A percentile compares a stretch with the other conserved stretches of the same genome.
phyloP scores from a whole-genome alignment of 345 rosid genomes.

The Gossypium bickii region DNA sequence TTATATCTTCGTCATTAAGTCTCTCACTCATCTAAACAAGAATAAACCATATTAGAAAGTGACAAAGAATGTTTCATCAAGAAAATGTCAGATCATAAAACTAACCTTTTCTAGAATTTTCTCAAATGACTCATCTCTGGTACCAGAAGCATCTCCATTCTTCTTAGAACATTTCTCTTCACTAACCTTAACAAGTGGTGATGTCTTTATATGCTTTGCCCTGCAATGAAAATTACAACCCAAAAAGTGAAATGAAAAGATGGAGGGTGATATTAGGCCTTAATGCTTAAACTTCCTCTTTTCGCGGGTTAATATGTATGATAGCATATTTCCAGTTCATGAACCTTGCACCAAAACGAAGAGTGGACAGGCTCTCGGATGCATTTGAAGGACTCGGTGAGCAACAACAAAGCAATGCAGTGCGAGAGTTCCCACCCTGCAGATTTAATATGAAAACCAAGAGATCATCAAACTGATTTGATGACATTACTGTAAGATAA shows the following conservation, averaged over 20 bases:
- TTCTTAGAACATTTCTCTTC: conserved; percentile 42
- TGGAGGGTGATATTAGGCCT: background rate
- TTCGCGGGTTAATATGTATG: background rate
- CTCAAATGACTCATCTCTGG: conserved; percentile 44
- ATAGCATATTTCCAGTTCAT: conserved; percentile 9
- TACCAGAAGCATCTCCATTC: conserved; percentile 25
- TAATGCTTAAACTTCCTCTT: background rate
- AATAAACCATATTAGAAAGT: conserved; percentile 10
- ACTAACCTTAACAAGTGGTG: conserved; percentile 33
- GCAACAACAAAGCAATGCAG: conserved; percentile 86
- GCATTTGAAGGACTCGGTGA: conserved; percentile 82
- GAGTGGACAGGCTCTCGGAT: conserved; percentile 77
- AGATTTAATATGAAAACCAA: conserved; percentile 18
- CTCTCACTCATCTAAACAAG: conserved; percentile 56
- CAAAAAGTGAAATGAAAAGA: conserved; percentile 9
- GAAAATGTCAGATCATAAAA: background rate
- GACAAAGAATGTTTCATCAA: background rate
- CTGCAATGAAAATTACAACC: conserved; percentile 29
- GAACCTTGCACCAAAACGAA: conserved; percentile 88
- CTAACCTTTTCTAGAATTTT: conserved; percentile 52
- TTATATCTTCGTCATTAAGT: conserved; percentile 49
- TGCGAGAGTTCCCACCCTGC: conserved; percentile 82
- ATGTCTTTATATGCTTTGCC: conserved; percentile 83
- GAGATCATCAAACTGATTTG: conserved; percentile 3
- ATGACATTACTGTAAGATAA: background rate